phyloP scores from a whole-genome alignment of 2,329 filamentous ascomycete genomes.

The Xylariaceae sp. region DNA sequence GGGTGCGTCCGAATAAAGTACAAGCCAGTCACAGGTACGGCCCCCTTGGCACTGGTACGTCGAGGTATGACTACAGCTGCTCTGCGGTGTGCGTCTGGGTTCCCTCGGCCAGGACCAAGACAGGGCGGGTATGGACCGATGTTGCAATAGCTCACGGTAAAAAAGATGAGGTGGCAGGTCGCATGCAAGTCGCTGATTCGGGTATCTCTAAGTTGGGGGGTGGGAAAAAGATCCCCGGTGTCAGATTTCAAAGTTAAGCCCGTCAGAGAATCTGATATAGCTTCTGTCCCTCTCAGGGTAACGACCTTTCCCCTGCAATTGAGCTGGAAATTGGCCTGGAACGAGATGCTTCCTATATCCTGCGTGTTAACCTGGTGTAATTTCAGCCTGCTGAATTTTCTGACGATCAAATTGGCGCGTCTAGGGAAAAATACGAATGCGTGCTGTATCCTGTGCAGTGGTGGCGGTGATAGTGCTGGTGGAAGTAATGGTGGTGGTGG shows the following conservation, averaged over 20 bases:
- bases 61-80: slow-evolving; percentile 35
- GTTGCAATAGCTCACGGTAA: slow-evolving; percentile 45
- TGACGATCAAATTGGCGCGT: slow-evolving; percentile 12
- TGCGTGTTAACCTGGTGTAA: not conserved
- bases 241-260: slow-evolving; percentile 27
- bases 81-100: slow-evolving; percentile 29
- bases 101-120: slow-evolving; percentile 37
- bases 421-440: slow-evolving; percentile 9
- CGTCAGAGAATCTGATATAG: slow-evolving; percentile 25
- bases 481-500: slow-evolving; percentile 17
- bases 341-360: slow-evolving; percentile 13
- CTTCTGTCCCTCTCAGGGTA: slow-evolving; percentile 10
- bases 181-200: slow-evolving; percentile 51
- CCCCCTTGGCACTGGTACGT: slow-evolving; percentile 36
- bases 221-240: slow-evolving; percentile 10
- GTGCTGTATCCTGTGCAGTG: not conserved
- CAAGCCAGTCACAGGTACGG: slow-evolving; percentile 39
- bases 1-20: slow-evolving; percentile 37
- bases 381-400: slow-evolving; percentile 9
- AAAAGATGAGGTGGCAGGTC: slow-evolving; percentile 50
- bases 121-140: slow-evolving; percentile 44
- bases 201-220: slow-evolving; percentile 39
- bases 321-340: slow-evolving; percentile 7
- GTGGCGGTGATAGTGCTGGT: slow-evolving; percentile 6
- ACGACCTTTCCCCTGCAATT: slow-evolving; percentile 13